Base-by-base conservation (phyloP, 2,329 filamentous ascomycete genomes). In the Neofusicoccum cordaticola region DNA sequence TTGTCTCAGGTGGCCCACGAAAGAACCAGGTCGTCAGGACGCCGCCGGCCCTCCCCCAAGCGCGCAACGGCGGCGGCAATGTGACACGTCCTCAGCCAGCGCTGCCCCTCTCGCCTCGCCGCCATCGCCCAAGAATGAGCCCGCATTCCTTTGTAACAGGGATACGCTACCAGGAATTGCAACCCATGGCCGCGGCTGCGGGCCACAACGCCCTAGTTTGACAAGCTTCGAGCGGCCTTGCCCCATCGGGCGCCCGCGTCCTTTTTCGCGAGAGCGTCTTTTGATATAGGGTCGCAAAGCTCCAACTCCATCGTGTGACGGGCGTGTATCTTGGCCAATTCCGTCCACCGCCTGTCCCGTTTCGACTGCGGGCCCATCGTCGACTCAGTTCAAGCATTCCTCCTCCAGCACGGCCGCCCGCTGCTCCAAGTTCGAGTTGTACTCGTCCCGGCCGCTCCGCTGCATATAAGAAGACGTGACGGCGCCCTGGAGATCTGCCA, bases 181-280 rank as follows among this genome's bases (percentile, higher is more conserved):
- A 76, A 77, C 77, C 69, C 78, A 78, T 77, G 73, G 68, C 73
- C 77, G 77, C 75, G 77, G 77, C 74, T 75, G 74, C 78, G 77
- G 78, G 74, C 73, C 70, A 73, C 69, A 69, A 76, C 75, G 76
- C 74, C 77, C 72, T 73, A 71, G 77, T 76, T 71, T 73, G 74
- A 74, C 71, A 72, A 65, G 63, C 63, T 60, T 62, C 63, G 68
- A 68, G 73, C 68, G 70, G 67, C 69, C 71, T 74, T 70, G 70
- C 71, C 68, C 65, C 71, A 74, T 58, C 45, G 31, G 63, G 50
- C 34, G 11, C 39, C 15, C 37, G n/a, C 35, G 51, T 31, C 27
- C 27, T 31, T 31, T 31, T 31, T 31, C 27, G 27, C 27, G n/a
- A 19, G 27, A 56, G 64, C 51, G 44, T 39, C 41, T 51, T 31